Evolutionary conservation across 1,284 basidiomycete genomes (phyloP).

Genomic region (Ceratobasidium sp.): DNA sequence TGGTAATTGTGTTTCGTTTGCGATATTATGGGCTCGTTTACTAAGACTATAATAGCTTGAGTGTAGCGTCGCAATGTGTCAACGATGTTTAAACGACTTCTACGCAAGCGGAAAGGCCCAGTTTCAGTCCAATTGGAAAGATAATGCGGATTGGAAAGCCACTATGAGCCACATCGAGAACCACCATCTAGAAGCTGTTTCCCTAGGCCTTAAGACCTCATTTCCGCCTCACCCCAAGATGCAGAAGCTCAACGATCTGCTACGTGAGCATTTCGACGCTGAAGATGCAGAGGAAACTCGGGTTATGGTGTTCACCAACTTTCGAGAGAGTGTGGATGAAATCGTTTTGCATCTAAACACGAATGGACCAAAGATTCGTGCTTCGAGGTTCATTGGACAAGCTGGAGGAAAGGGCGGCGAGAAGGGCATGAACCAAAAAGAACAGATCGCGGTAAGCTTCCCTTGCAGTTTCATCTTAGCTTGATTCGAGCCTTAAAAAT

Average conservation of each 20-base stretch:
- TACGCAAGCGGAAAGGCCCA: constrained; percentile 51
- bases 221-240: constrained; percentile 90
- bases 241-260: constrained; percentile 78
- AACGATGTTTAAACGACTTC: constrained; percentile 63
- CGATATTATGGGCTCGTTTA: not conserved
- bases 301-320: constrained; percentile 97
- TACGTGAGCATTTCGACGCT: constrained; percentile 81
- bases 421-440: constrained; percentile 90
- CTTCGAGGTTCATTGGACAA: constrained; percentile 91
- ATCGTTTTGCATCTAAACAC: constrained; percentile 81
- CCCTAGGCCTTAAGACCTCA: constrained; percentile 31
- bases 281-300: constrained; percentile 60
- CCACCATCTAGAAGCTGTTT: constrained; percentile 48
- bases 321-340: constrained; percentile 89
- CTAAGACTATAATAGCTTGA: constrained; percentile 69
- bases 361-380: constrained; percentile 78
- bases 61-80: constrained; percentile 82
- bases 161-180: constrained; percentile 72
- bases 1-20: constrained; percentile 62
- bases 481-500: not conserved
- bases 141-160: constrained; percentile 68
- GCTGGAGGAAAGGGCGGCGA: constrained; percentile 84
- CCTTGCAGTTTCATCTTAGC: not conserved
- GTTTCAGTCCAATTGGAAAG: constrained; percentile 51
- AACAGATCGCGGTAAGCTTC: constrained; percentile 81